A percentile compares a stretch with the other conserved stretches of the same genome.
Conservation (phyloP, 176 grass and related monocot genomes). For the Leersia perrieri region DNA sequence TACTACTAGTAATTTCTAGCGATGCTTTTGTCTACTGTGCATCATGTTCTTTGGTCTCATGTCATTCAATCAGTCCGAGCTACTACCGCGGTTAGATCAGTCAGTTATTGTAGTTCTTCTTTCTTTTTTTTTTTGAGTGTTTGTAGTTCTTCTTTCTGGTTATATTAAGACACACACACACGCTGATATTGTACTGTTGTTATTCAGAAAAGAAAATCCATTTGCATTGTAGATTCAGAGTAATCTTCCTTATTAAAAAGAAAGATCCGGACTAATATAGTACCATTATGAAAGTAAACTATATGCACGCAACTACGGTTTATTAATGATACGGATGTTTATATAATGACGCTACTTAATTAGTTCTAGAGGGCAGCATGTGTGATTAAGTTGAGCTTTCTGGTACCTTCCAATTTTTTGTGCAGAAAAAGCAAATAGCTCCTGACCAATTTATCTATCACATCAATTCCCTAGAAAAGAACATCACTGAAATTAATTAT, state of each 20-base stretch:
- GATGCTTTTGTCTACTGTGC: neutral
- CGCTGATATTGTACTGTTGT: no score
- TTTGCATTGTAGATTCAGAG: no score
- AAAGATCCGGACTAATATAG: no score
- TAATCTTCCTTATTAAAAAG: no score
- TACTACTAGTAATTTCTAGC: neutral
- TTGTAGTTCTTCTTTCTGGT: no score
- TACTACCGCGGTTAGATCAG: neutral
- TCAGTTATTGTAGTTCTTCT: no score
- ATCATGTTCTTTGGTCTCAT: neutral
- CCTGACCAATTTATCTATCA: neutral
- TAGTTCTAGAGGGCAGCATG: neutral
- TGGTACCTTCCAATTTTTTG: neutral
- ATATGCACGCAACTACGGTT: no score
- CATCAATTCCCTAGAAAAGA: neutral
- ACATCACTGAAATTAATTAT: neutral
- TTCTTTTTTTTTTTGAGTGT: no score
- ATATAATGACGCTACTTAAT: neutral
- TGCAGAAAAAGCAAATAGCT: neutral
- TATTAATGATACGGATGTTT: neutral
- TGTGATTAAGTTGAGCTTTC: neutral
- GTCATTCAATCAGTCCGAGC: neutral
- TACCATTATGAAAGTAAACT: no score
- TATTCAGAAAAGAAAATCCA: no score
- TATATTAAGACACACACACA: no score